Evolutionary conservation across 805 yeast species (phyloP).

Genomic region (Metschnikowia continentalis): DNA sequence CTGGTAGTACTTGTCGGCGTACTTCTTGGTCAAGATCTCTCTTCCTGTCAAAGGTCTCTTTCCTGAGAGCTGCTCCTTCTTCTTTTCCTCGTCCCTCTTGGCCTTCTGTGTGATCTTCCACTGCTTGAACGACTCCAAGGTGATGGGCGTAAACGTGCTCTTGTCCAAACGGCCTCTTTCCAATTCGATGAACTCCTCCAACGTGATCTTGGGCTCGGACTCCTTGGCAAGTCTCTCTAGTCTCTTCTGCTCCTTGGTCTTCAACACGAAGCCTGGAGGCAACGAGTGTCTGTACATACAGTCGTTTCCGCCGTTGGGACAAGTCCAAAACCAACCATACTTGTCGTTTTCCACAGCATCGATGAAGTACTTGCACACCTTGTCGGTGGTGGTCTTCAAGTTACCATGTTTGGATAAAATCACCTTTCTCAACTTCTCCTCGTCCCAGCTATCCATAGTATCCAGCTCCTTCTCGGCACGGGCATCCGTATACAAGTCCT

Average conservation of each 20-base stretch:
- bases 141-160: slow-evolving; percentile 78
- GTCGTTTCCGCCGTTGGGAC: slow-evolving; percentile 90
- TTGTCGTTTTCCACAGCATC: slow-evolving; percentile 97
- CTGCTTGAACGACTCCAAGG: slow-evolving; percentile 67
- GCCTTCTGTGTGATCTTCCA: slow-evolving; percentile 77
- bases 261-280: slow-evolving; percentile 94
- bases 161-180: slow-evolving; percentile 83
- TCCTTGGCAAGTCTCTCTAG: slow-evolving; percentile 83
- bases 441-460: slow-evolving; percentile 97
- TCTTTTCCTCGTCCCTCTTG: slow-evolving; percentile 44
- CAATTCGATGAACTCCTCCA: slow-evolving; percentile 93
- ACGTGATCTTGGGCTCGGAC: slow-evolving; percentile 80
- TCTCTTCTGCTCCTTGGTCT: slow-evolving; percentile 93
- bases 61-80: slow-evolving; percentile 30
- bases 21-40: slow-evolving; percentile 62
- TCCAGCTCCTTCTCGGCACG: slow-evolving; percentile 70
- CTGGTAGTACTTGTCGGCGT: slow-evolving; percentile 49
- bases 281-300: slow-evolving; percentile 94
- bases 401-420: slow-evolving; percentile 92
- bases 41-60: slow-evolving; percentile 60
- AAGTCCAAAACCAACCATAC: slow-evolving; percentile 98
- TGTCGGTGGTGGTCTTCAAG: slow-evolving; percentile 89
- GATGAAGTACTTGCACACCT: slow-evolving; percentile 87
- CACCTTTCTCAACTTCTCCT: slow-evolving; percentile 84
- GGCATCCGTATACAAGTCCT: slow-evolving; percentile 87